phyloP scores from a whole-genome alignment of 2,329 filamentous ascomycete species.

The Aspergillus sp. region DNA sequence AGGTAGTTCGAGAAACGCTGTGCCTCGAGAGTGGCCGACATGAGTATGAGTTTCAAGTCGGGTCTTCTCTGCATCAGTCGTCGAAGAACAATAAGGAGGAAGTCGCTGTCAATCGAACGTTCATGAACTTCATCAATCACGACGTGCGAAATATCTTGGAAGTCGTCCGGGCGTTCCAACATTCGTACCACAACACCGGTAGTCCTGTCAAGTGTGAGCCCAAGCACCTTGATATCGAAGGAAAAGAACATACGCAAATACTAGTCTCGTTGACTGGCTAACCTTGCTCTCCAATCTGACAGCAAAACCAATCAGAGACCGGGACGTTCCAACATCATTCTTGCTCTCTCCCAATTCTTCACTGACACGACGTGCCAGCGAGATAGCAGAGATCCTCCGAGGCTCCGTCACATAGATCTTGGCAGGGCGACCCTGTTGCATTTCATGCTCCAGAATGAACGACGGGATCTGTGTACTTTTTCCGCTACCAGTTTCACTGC shows the following conservation, averaged over 20 bases:
- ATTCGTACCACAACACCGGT: slow-evolving; percentile 94
- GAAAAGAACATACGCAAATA: slow-evolving; percentile 64
- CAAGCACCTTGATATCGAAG: background rate
- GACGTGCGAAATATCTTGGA: slow-evolving; percentile 85
- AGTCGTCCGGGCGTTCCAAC: slow-evolving; percentile 80
- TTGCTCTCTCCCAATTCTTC: slow-evolving; percentile 86
- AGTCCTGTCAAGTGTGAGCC: slow-evolving; percentile 31
- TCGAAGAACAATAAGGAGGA: slow-evolving; percentile 84
- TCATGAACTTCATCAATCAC: slow-evolving; percentile 98
- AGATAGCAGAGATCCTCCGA: slow-evolving; percentile 91
- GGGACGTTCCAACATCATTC: slow-evolving; percentile 70
- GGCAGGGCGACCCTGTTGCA: slow-evolving; percentile 70
- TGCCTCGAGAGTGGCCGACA: slow-evolving; percentile 96
- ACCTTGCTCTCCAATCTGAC: slow-evolving; percentile 88
- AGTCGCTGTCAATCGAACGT: slow-evolving; percentile 92
- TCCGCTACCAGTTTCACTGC: slow-evolving; percentile 92
- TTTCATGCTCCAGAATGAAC: slow-evolving; percentile 83
- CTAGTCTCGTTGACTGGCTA: slow-evolving; percentile 69
- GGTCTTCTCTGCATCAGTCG: slow-evolving; percentile 69
- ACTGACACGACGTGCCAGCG: slow-evolving; percentile 83
- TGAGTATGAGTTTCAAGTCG: slow-evolving; percentile 85
- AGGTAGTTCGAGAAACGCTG: slow-evolving; percentile 86
- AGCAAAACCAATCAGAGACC: slow-evolving; percentile 87
- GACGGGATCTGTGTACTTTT: slow-evolving; percentile 98
- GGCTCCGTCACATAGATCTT: slow-evolving; percentile 96